Evolutionary conservation across 495 filamentous ascomycete species (phyloP), one percentile per base, ranked within the genome.

Genomic region (Neurospora sp.): DNA sequence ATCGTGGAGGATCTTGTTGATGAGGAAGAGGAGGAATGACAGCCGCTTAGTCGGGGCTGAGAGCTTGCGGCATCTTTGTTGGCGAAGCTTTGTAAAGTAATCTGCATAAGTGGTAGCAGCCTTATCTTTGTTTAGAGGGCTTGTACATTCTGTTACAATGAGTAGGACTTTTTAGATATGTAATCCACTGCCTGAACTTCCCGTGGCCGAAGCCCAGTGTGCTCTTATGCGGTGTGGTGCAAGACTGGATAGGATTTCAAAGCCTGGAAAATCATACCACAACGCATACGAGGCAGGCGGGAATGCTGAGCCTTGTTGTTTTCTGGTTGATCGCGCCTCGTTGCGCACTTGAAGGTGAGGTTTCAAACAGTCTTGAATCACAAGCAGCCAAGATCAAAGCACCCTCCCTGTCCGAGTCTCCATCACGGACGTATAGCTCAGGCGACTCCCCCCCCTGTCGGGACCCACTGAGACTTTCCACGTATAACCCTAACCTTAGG

Each of bases 1-100:
- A 90, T 98, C 27, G 94, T 97, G 3, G 96, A 98, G 79, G 81
- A 81, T 46, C 74, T 82, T 48, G 31, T 72, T 20, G 70, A 72
- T 38, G 80, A 78, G 14, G 79, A 81, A 23, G 77, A 79, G 18
- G 82, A 83, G 6, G 80, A 80, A 1, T 80, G 79, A 66, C 74
- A 72, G 42, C 27, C 54, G 46, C 2, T 6, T 23, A 11, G 0
- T 31, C 27, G 27, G 27, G 54, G 12, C 5, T 62, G 23, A 16
- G 23, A 62, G 54, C 54, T 62, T 62, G 27, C 14, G 54, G 5
- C 27, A 23, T 54, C 20, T 23, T 62, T 62, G 11, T 31, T 14
- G 23, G 48, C 12, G 12, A 62, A 16, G 23, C 12, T 35, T 62
- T 59, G 27, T 35, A 62, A 14, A 62, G 12, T 31, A 31, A 31